phyloP scores from a whole-genome alignment of 1,284 basidiomycete species.

The Apiotrichum porosum region DNA sequence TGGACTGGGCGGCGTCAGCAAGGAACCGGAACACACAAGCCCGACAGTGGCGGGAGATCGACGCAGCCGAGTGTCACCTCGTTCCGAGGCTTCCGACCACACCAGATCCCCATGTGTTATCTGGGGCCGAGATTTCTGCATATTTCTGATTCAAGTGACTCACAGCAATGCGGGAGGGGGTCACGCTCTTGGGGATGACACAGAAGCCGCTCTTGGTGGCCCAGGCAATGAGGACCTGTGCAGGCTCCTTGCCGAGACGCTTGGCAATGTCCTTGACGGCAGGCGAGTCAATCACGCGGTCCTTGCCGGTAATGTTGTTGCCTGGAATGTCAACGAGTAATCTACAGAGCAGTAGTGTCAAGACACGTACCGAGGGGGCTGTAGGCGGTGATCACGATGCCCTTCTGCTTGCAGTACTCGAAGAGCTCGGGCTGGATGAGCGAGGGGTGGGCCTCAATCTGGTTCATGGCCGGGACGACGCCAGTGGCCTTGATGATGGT shows the following conservation, averaged over 20 bases:
- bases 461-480: slow-evolving; percentile 71
- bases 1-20: too few relatives aligned
- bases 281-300: slow-evolving; percentile 38
- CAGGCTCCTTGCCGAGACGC: slow-evolving; percentile 58
- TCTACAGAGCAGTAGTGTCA: too few relatives aligned
- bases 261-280: slow-evolving; percentile 60
- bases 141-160: slow-evolving; percentile 37
- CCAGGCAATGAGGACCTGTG: slow-evolving; percentile 69
- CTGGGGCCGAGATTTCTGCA: too few relatives aligned
- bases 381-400: slow-evolving; percentile 63
- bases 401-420: slow-evolving; percentile 56
- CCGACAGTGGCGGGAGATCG: too few relatives aligned
- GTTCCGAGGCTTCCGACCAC: neutral
- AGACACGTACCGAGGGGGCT: slow-evolving; percentile 14
- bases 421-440: slow-evolving; percentile 41
- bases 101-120: neutral
- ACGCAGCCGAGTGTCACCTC: too few relatives aligned
- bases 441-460: slow-evolving; percentile 76
- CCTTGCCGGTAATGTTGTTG: slow-evolving; percentile 52
- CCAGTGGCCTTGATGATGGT: slow-evolving; percentile 69
- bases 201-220: slow-evolving; percentile 47
- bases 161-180: slow-evolving; percentile 49
- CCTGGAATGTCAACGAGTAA: too few relatives aligned
- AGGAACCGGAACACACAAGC: too few relatives aligned
- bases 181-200: slow-evolving; percentile 69